Evolutionary conservation across 495 filamentous ascomycete species (phyloP).

Genomic region (Friedmanniomyces endolithicus): DNA sequence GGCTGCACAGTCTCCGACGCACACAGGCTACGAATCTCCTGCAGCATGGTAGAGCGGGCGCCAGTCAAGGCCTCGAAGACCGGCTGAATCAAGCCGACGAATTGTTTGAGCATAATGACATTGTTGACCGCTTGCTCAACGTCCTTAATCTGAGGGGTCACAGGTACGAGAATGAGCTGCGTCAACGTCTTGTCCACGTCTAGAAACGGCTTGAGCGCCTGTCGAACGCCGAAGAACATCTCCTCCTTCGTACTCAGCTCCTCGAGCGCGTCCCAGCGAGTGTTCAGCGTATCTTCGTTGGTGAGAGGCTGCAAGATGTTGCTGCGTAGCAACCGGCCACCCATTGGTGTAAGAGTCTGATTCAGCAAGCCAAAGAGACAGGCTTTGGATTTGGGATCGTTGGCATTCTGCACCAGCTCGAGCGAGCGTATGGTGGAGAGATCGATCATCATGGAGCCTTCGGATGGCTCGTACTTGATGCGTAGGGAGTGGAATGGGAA

Average conservation of each 20-base stretch:
- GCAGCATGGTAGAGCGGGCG: slow-evolving; percentile 52
- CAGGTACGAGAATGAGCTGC: slow-evolving; percentile 56
- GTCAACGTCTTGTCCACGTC: slow-evolving; percentile 60
- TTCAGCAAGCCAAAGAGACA: slow-evolving; percentile 78
- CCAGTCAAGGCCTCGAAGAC: slow-evolving; percentile 56
- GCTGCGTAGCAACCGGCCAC: slow-evolving; percentile 62
- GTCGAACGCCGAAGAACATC: slow-evolving; percentile 65
- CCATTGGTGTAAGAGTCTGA: slow-evolving; percentile 77
- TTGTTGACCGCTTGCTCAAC: slow-evolving; percentile 74
- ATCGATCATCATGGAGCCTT: slow-evolving; percentile 92
- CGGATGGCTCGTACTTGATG: slow-evolving; percentile 76
- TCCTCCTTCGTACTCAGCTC: slow-evolving; percentile 76
- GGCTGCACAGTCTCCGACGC: slow-evolving; percentile 44
- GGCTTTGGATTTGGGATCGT: slow-evolving; percentile 57
- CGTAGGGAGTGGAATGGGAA: slow-evolving; percentile 70
- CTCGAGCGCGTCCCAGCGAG: slow-evolving; percentile 70
- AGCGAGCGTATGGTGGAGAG: slow-evolving; percentile 70
- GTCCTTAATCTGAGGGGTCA: slow-evolving; percentile 50
- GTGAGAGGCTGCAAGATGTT: slow-evolving; percentile 88
- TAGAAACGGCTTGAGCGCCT: slow-evolving; percentile 59
- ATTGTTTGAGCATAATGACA: slow-evolving; percentile 76
- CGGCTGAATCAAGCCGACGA: slow-evolving; percentile 51
- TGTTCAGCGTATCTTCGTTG: slow-evolving; percentile 45
- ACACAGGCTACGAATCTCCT: slow-evolving; percentile 57
- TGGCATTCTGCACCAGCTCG: slow-evolving; percentile 81